These are phyloP conservation scores for Cytospora piceicola DNA, from an alignment of 2,329 filamentous ascomycete species.

Conservation along the genomic window DNA sequence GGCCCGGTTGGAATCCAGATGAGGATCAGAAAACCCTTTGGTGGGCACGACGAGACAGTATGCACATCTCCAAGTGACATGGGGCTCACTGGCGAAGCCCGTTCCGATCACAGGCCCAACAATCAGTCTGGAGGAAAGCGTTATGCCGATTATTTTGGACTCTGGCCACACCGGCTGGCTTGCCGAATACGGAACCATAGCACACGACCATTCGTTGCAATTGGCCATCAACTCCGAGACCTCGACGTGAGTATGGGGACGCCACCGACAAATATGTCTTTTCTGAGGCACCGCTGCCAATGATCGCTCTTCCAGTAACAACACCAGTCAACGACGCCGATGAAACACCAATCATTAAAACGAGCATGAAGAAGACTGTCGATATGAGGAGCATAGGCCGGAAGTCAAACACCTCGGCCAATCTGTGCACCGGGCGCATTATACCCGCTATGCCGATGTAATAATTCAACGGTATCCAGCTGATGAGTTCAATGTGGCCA, in stretches of 20 bases:
- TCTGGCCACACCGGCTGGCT: background rate
- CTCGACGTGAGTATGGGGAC: background rate
- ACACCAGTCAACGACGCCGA: background rate
- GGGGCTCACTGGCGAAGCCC: background rate
- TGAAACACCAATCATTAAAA: background rate
- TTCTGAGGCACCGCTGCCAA: background rate
- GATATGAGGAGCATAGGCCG: background rate
- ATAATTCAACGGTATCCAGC: constrained; percentile 42
- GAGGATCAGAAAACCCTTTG: background rate
- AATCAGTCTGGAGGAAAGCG: background rate
- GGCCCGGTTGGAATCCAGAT: too few species aligned
- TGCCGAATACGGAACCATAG: background rate
- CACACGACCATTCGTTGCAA: background rate
- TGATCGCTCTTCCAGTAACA: background rate
- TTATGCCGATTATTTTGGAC: background rate
- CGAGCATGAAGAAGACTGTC: background rate
- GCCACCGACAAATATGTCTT: background rate
- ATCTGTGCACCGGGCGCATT: background rate
- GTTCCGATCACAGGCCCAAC: background rate
- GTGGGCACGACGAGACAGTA: background rate
- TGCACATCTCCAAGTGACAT: background rate
- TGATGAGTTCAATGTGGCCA: constrained; percentile 43
- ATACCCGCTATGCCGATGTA: background rate
- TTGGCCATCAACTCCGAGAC: background rate
- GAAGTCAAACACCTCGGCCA: background rate